phyloP scores from a whole-genome alignment of 495 filamentous ascomycete species.

The Annulohypoxylon stygium region DNA sequence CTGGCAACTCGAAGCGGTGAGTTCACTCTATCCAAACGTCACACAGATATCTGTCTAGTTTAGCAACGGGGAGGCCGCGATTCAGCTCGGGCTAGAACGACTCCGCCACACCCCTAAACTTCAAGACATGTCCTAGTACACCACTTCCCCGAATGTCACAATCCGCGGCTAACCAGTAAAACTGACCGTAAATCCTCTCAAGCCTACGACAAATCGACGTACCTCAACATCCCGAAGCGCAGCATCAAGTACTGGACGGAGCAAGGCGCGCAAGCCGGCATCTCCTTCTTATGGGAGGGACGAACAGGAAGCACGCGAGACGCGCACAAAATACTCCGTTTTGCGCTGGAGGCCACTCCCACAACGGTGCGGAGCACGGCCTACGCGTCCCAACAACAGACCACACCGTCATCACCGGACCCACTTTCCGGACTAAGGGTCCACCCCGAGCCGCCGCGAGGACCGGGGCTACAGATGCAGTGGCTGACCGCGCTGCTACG shows the following conservation, averaged over 20 bases:
- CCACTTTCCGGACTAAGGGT: constrained; percentile 12
- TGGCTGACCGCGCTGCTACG: constrained; percentile 76
- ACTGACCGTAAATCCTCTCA: background rate
- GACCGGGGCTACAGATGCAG: constrained; percentile 66
- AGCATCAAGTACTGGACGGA: constrained; percentile 51
- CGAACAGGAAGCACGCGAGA: constrained; percentile 80
- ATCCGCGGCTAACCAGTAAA: background rate
- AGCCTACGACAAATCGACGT: constrained; percentile 44
- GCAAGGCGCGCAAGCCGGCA: constrained; percentile 70
- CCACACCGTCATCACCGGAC: background rate
- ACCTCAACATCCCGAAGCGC: constrained; percentile 27
- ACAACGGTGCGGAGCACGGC: constrained; percentile 37
- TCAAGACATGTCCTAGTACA: background rate
- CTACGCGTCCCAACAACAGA: constrained; percentile 10
- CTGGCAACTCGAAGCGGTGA: constrained; percentile 54
- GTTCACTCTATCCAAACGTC: background rate
- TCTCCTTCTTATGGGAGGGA: constrained; percentile 78
- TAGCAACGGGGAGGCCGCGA: background rate
- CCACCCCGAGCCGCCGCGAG: constrained; percentile 17
- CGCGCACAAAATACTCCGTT: constrained; percentile 80
- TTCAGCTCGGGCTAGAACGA: background rate
- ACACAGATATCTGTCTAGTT: background rate
- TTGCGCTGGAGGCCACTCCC: constrained; percentile 68
- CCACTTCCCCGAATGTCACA: background rate
- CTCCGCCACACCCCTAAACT: background rate